phyloP scores from a whole-genome alignment of 2,329 filamentous ascomycete genomes.

The Microdochium trichocladiopsis region DNA sequence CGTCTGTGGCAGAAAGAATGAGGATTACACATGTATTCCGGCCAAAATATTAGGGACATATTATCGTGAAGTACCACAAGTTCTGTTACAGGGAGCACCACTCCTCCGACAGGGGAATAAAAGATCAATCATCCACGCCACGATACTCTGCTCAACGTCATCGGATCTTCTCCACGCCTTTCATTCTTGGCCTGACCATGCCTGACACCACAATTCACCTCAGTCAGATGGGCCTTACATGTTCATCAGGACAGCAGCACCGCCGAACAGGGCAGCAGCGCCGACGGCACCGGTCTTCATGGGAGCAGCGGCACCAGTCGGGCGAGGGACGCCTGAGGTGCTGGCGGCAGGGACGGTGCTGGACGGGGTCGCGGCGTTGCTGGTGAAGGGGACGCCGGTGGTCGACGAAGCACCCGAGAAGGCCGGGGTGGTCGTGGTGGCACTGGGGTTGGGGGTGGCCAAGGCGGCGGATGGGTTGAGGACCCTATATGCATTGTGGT shows the following conservation, averaged over 20 bases:
- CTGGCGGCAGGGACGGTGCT: slow-evolving; percentile 24
- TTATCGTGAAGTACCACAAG: too few species aligned
- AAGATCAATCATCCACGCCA: too few species aligned
- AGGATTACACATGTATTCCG: too few species aligned
- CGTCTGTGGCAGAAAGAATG: too few species aligned
- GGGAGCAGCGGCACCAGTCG: slow-evolving; percentile 18
- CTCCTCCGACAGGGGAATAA: too few species aligned
- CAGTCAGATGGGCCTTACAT: not conserved
- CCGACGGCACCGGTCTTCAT: slow-evolving; percentile 30
- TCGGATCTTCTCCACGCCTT: too few species aligned
- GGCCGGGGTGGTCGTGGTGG: slow-evolving; percentile 40
- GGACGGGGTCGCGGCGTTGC: slow-evolving; percentile 38
- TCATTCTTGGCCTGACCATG: too few species aligned
- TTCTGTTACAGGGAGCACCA: too few species aligned
- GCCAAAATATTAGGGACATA: too few species aligned
- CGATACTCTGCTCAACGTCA: too few species aligned
- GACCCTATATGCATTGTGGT: slow-evolving; percentile 28
- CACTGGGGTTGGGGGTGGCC: slow-evolving; percentile 31
- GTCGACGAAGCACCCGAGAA: slow-evolving; percentile 45
- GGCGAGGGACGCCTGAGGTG: not conserved
- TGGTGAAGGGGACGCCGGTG: slow-evolving; percentile 46
- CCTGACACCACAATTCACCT: too few species aligned
- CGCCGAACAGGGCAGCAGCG: slow-evolving; percentile 37
- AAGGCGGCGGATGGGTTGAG: slow-evolving; percentile 47
- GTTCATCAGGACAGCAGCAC: slow-evolving; percentile 33